phyloP scores from a whole-genome alignment of 305 asterid genomes.

The Fraxinus greggii region DNA sequence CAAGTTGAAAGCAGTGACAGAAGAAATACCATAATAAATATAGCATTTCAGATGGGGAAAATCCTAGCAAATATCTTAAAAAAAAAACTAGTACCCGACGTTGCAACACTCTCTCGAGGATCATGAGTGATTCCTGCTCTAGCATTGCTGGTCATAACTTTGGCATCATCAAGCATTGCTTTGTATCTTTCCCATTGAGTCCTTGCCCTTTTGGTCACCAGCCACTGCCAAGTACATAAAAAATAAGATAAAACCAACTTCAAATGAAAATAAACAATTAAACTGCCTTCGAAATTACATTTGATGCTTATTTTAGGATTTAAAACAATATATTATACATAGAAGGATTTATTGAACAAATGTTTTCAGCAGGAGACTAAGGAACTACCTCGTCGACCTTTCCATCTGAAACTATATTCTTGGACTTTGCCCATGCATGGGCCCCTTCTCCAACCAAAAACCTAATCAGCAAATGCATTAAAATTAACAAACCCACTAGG shows the following conservation, averaged over 20 bases:
- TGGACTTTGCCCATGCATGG: conserved; percentile 75
- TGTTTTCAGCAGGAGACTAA: background rate
- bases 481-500: conserved; percentile 1
- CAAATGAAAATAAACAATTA: background rate
- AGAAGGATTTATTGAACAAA: conserved; percentile 1
- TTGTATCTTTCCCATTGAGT: conserved; percentile 74
- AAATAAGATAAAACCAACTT: conserved; percentile 6
- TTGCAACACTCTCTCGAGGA: conserved; percentile 20
- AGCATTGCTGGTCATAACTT: conserved; percentile 32
- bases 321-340: background rate
- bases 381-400: conserved; percentile 57
- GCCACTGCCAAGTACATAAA: conserved; percentile 54
- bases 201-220: conserved; percentile 78
- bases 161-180: conserved; percentile 76
- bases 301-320: background rate
- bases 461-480: conserved; percentile 40
- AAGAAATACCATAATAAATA: background rate
- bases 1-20: background rate
- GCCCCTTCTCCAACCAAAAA: conserved; percentile 97
- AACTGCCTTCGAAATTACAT: background rate
- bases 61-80: background rate
- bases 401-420: conserved; percentile 50
- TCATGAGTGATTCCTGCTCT: conserved; percentile 28
- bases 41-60: background rate
- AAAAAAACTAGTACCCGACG: conserved; percentile 21